phyloP scores from a whole-genome alignment of 2,329 filamentous ascomycete genomes.

The Pseudonectria buxi region DNA sequence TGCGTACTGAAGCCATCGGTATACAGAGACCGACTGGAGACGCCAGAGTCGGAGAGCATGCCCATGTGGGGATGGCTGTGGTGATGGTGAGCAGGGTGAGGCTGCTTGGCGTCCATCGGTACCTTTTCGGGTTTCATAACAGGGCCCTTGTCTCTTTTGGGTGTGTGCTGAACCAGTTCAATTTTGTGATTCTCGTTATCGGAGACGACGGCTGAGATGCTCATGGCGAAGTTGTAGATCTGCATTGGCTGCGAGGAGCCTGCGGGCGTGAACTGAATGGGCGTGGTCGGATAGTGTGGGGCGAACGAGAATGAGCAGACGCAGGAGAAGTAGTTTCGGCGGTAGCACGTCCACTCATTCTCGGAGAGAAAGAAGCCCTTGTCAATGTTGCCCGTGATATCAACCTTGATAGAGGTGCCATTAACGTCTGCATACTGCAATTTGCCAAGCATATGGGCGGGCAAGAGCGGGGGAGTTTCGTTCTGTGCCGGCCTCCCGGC shows the following conservation, averaged over 20 bases:
- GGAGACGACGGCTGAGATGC: conserved; percentile 76
- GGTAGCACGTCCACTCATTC: conserved; percentile 84
- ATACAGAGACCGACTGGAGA: conserved; percentile 27
- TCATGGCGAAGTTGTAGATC: conserved; percentile 73
- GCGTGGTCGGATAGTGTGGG: conserved; percentile 44
- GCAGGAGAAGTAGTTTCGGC: conserved; percentile 85
- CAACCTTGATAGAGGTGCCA: conserved; percentile 53
- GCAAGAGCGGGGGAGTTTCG: conserved; percentile 47
- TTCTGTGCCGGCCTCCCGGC: conserved; percentile 22
- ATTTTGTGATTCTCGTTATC: conserved; percentile 69
- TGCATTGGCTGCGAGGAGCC: conserved; percentile 51
- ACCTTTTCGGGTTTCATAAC: conserved; percentile 66
- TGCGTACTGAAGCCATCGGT: conserved; percentile 33
- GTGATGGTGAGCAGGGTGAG: conserved; percentile 42
- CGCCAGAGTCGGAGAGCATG: conserved; percentile 36
- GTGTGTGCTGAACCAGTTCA: conserved; percentile 83
- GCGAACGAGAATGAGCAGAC: conserved; percentile 69
- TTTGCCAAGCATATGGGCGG: conserved; percentile 48
- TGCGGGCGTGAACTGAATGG: conserved; percentile 44
- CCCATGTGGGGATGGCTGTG: conserved; percentile 38
- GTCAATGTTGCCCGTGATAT: conserved; percentile 74
- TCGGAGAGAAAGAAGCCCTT: conserved; percentile 83
- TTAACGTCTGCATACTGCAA: conserved; percentile 52
- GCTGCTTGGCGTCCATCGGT: conserved; percentile 61
- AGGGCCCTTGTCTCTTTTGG: conserved; percentile 84